phyloP scores from a whole-genome alignment of 2,329 filamentous ascomycete species.

The Sporothrix dimorphospora region DNA sequence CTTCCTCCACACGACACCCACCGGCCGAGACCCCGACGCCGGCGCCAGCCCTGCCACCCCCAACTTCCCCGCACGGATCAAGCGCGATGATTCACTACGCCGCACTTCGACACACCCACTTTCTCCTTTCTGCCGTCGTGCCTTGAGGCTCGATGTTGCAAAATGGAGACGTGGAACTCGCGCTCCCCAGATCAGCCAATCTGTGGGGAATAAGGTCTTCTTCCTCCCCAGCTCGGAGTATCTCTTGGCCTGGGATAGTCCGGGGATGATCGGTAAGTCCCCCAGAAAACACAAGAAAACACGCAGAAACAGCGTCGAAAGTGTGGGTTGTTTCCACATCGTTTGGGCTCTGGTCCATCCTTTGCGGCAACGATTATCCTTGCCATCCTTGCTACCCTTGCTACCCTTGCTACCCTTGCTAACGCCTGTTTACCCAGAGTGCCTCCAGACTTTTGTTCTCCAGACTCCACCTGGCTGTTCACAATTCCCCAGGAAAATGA shows the following conservation, averaged over 20 bases:
- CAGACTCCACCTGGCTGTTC: neutral
- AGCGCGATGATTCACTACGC: neutral
- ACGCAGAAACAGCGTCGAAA: neutral
- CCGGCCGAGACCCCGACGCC: too few relatives aligned
- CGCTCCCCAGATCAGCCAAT: neutral
- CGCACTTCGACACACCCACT: neutral
- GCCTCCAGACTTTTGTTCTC: neutral
- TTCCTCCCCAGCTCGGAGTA: slow-evolving; percentile 3
- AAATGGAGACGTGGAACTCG: neutral
- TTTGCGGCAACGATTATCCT: slow-evolving; percentile 16
- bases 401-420: neutral
- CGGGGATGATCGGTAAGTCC: neutral
- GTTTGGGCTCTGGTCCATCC: neutral
- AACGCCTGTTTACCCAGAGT: neutral
- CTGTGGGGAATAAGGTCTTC: neutral
- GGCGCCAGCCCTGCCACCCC: neutral
- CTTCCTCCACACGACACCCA: neutral
- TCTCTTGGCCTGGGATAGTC: neutral
- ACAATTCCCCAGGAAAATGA: neutral
- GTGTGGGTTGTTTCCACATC: slow-evolving; percentile 2
- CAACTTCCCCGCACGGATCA: slow-evolving; percentile 1
- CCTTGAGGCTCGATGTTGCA: too few relatives aligned
- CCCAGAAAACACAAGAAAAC: neutral
- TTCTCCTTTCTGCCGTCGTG: neutral
- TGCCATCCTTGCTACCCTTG: neutral